Evolutionary conservation across 805 yeast species (phyloP).

Genomic region (Lachancea sp.): DNA sequence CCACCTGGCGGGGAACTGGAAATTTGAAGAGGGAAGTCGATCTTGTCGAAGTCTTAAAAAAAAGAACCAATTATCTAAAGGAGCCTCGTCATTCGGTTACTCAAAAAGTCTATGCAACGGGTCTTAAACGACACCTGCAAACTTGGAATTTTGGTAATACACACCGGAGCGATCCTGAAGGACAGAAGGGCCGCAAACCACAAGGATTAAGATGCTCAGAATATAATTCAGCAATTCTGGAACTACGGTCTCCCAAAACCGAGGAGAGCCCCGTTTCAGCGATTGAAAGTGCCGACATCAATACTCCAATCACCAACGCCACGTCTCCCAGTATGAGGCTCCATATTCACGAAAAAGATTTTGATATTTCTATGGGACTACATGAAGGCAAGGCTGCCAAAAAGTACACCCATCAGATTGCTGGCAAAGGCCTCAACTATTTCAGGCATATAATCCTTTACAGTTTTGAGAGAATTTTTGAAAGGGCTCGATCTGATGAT

Average conservation of each 20-base stretch:
- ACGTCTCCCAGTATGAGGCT: conserved; percentile 10
- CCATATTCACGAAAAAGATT: conserved; percentile 4
- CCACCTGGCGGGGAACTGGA: conserved; percentile 29
- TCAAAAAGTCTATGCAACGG: conserved; percentile 25
- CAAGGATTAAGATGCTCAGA: background rate
- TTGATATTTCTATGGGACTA: conserved; percentile 9
- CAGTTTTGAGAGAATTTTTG: conserved; percentile 42
- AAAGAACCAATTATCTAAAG: conserved; percentile 18
- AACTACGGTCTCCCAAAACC: conserved; percentile 4
- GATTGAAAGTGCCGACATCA: conserved; percentile 3
- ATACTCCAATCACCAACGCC: conserved; percentile 7
- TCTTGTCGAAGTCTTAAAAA: conserved; percentile 31
- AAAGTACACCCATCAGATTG: conserved; percentile 15
- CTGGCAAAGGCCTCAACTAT: conserved; percentile 29
- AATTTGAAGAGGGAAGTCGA: conserved; percentile 38
- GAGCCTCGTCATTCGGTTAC: conserved; percentile 37
- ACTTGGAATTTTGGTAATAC: conserved; percentile 6
- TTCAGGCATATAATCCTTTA: conserved; percentile 38
- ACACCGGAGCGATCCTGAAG: background rate
- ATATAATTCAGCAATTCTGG: background rate
- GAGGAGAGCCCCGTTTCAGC: conserved; percentile 11
- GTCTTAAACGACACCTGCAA: conserved; percentile 9
- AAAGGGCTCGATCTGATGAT: conserved; percentile 45
- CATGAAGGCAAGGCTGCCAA: conserved; percentile 10
- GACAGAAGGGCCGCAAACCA: conserved; percentile 2